These are phyloP conservation scores for Chlorella sp. DNA, from an alignment of 139 green algal genomes.

Conservation along the genomic window DNA sequence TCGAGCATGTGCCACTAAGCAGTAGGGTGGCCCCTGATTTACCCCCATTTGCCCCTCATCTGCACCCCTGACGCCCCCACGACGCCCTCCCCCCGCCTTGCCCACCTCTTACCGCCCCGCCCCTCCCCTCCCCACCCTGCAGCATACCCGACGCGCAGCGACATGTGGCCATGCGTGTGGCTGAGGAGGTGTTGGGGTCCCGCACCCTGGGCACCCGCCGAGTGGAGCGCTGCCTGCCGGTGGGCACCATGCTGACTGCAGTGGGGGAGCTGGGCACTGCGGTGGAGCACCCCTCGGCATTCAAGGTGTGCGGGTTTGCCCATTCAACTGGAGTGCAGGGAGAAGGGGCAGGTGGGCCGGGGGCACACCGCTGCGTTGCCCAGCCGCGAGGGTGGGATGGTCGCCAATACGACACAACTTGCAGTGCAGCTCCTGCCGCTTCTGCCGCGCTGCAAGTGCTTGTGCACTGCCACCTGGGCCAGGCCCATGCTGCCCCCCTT, in stretches of 20 bases:
- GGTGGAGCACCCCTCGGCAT: conserved; percentile 25
- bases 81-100: too few relatives aligned
- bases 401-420: too few relatives aligned
- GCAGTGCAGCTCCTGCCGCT: too few relatives aligned
- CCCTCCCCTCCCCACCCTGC: neutral
- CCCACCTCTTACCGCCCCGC: neutral
- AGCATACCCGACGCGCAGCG: conserved; percentile 13
- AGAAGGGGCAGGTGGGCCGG: too few relatives aligned
- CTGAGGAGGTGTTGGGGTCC: conserved; percentile 13
- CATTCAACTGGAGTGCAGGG: too few relatives aligned
- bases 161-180: neutral
- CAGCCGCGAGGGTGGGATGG: too few relatives aligned
- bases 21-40: neutral
- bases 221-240: conserved; percentile 25
- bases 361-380: too few relatives aligned
- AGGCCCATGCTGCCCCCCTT: neutral
- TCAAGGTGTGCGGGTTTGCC: conserved; percentile 15
- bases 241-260: conserved; percentile 36
- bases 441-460: neutral
- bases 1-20: too few relatives aligned
- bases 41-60: neutral
- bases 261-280: conserved; percentile 43
- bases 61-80: too few relatives aligned
- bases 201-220: conserved; percentile 17
- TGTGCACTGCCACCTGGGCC: neutral